Evolutionary conservation across 2,329 filamentous ascomycete species (phyloP).

Genomic region (Botrytis hyacinthi): DNA sequence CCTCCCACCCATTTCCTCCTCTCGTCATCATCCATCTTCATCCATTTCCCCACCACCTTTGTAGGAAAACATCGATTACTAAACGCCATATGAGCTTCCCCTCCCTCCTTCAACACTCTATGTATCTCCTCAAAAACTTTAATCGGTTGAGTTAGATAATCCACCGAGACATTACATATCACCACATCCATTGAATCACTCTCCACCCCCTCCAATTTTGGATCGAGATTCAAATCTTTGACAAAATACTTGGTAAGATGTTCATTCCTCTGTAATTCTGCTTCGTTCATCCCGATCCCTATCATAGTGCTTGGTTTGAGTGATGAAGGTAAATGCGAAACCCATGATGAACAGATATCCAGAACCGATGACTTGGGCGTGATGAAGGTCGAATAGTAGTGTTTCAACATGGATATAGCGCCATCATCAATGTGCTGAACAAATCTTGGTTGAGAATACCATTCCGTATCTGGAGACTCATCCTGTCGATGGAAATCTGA

Average conservation of each 20-base stretch:
- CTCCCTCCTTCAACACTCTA: constrained; percentile 43
- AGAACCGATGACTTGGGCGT: constrained; percentile 45
- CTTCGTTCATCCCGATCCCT: constrained; percentile 49
- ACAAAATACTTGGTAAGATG: constrained; percentile 39
- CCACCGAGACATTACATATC: constrained; percentile 51
- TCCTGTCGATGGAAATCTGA: constrained; percentile 29
- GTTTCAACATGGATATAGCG: constrained; percentile 45
- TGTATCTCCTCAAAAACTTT: constrained; percentile 45
- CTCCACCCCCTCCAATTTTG: constrained; percentile 27
- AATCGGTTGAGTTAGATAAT: constrained; percentile 49
- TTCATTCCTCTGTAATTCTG: constrained; percentile 46
- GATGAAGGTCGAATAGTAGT: constrained; percentile 47
- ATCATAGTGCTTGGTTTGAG: constrained; percentile 41
- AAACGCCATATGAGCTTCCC: constrained; percentile 49
- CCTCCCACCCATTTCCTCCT: constrained; percentile 51
- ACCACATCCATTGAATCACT: constrained; percentile 43
- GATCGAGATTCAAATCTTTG: constrained; percentile 46
- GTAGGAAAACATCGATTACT: constrained; percentile 54
- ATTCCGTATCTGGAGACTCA: constrained; percentile 29
- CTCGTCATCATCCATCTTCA: constrained; percentile 45
- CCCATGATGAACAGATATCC: constrained; percentile 52
- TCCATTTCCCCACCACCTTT: constrained; percentile 50
- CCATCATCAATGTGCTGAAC: constrained; percentile 54
- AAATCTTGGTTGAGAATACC: constrained; percentile 44
- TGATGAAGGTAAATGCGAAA: constrained; percentile 37